Evolutionary conservation across 2,329 filamentous ascomycete species (phyloP).

Genomic region (Xylaria sp.): DNA sequence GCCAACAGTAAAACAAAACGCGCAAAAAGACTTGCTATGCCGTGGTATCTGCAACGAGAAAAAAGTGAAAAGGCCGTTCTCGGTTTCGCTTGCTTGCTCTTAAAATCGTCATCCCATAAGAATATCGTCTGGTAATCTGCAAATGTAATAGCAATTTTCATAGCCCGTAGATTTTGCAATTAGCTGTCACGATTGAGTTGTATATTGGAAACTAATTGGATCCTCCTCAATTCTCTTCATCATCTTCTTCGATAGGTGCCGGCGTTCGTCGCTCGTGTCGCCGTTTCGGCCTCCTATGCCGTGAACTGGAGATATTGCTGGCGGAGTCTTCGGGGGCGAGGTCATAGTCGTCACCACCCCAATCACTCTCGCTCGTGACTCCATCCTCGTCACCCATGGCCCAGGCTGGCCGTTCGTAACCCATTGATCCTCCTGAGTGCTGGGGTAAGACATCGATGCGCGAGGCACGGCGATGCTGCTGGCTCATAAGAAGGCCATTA

Average conservation of each 20-base stretch:
- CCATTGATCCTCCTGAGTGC: slow-evolving; percentile 54
- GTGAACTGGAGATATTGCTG: slow-evolving; percentile 77
- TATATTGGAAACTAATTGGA: not conserved
- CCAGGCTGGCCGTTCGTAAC: slow-evolving; percentile 56
- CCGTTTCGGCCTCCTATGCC: slow-evolving; percentile 70
- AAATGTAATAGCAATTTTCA: slow-evolving; percentile 6
- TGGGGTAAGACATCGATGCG: slow-evolving; percentile 61
- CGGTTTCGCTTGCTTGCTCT: slow-evolving; percentile 5
- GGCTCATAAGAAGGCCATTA: slow-evolving; percentile 72
- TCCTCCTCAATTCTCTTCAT: slow-evolving; percentile 50
- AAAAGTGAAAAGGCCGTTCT: slow-evolving; percentile 10
- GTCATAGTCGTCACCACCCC: slow-evolving; percentile 59
- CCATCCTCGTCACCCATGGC: slow-evolving; percentile 52
- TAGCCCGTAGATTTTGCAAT: slow-evolving; percentile 3
- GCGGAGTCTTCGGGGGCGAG: slow-evolving; percentile 80
- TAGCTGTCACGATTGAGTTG: not conserved
- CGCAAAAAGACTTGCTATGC: slow-evolving; percentile 12
- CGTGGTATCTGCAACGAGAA: slow-evolving; percentile 23
- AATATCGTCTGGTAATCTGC: slow-evolving; percentile 10
- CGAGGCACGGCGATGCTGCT: slow-evolving; percentile 59
- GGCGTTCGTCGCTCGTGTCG: slow-evolving; percentile 73
- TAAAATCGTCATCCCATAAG: slow-evolving; percentile 17
- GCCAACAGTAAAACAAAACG: slow-evolving; percentile 1
- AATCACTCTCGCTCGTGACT: slow-evolving; percentile 61
- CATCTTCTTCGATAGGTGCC: slow-evolving; percentile 72